A percentile compares a stretch with the other conserved stretches of the same genome.
phyloP scores from a whole-genome alignment of 371 early-diverging fungal genomes.

The Quaeritorhiza haematococci region DNA sequence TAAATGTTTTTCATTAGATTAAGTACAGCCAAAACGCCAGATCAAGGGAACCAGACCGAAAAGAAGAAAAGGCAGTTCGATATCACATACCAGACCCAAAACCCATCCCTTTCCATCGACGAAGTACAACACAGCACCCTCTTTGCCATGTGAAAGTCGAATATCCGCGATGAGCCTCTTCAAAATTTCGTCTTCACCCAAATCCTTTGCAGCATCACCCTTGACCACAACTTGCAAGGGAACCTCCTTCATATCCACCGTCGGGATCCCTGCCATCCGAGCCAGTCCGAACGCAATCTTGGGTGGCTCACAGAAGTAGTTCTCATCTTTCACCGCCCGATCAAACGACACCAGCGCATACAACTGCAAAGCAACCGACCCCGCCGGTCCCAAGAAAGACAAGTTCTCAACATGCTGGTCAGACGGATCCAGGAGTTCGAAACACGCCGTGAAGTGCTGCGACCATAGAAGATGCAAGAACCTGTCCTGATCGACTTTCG shows the following conservation, averaged over 20 bases:
- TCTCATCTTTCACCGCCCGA: background rate
- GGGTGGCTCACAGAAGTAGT: conserved; percentile 6
- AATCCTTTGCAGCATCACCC: no score
- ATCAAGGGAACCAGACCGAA: no score
- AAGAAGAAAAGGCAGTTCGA: no score
- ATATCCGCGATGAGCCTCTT: background rate
- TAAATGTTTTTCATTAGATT: no score
- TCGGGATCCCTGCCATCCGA: no score
- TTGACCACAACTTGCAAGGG: no score
- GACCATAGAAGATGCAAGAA: background rate
- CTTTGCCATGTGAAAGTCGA: background rate
- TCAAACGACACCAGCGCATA: conserved; percentile 10
- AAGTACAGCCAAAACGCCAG: no score
- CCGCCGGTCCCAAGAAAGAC: background rate
- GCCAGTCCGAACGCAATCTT: conserved; percentile 1
- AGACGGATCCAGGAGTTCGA: conserved; percentile 7
- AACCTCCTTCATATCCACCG: no score
- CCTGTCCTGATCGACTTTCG: no score
- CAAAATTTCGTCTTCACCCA: no score
- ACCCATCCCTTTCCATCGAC: conserved; percentile 2
- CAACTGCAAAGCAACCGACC: conserved; percentile 6
- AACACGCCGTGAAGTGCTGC: conserved; percentile 5
- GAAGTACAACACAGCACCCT: conserved; percentile 8
- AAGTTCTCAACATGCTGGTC: conserved; percentile 11
- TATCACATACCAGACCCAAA: no score